Base-by-base conservation (phyloP, 495 filamentous ascomycete species). In the Coniosporium apollinis region DNA sequence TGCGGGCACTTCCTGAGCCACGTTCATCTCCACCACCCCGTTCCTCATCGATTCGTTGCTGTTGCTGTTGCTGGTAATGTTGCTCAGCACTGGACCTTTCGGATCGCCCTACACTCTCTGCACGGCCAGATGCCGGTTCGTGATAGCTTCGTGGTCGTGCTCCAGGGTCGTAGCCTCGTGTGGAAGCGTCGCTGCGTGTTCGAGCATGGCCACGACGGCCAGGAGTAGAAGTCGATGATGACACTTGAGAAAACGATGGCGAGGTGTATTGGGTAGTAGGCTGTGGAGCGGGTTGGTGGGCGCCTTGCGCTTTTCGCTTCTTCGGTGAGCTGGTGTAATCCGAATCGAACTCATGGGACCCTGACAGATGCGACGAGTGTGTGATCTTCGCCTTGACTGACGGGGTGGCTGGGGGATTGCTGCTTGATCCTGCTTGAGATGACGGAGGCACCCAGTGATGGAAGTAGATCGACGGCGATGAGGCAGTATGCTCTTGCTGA, bases 381-480 rank as follows among this genome's bases (percentile, higher is more conserved):
- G 63, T 61, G 54, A 57, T 51, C 59, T 64, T 64, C 58, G 66
- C 66, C 69, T 69, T 73, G 74, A 71, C 72, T 66, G 70, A 72
- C 44, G 71, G 71, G 45, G 70, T 71, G 51, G 67, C 62, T 45
- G 72, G 66, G 53, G 74, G 72, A 48, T 73, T 67, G 36, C 64
- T 55, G 42, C 59, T 54, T 33, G 64, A 53, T 36, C 62, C 65
- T 44, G 61, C 54, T 53, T 75, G 72, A 5, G 68, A 65, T 10
- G 59, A 63, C 18, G 84, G 85, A 4, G 86, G 86, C 36, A 82
- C 74, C 82, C 82, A 93, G 48, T 92, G 82, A 49, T 92, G 85
- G 42, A 92, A 92, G 50, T 82, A 91, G 33, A 93, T 77, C 10
- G 74, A 73, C 1, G 74, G 66, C 5, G 81, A 75, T 5, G 72